phyloP scores from a whole-genome alignment of 192 early-diverging fungal species.

The Pilobolus umbonatus region DNA sequence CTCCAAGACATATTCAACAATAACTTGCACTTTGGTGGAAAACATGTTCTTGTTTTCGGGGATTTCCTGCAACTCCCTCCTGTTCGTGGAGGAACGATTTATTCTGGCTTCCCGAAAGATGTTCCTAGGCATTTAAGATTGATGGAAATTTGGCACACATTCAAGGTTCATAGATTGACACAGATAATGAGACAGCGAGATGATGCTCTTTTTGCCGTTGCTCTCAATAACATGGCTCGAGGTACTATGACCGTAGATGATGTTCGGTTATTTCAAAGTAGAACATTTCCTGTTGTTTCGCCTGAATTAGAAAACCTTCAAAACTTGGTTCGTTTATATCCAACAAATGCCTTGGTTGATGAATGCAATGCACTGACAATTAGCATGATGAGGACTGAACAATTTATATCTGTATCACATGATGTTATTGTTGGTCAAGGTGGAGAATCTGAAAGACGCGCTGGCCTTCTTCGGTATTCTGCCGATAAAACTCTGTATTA shows the following conservation, averaged over 20 bases:
- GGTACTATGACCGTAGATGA: not conserved
- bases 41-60: not conserved
- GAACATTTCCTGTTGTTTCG: not conserved
- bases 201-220: not conserved
- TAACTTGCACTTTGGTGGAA: not conserved
- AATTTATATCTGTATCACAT: too few relatives aligned
- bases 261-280: not conserved
- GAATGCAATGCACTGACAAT: too few relatives aligned
- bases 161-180: constrained; percentile 4
- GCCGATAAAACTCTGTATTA: too few relatives aligned
- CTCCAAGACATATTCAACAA: not conserved
- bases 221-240: constrained; percentile 2
- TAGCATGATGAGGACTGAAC: too few relatives aligned
- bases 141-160: not conserved
- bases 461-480: too few relatives aligned
- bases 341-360: too few relatives aligned
- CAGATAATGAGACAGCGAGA: constrained; percentile 7
- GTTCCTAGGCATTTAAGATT: not conserved
- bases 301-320: not conserved
- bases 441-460: too few relatives aligned
- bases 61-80: constrained; percentile 6
- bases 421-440: too few relatives aligned
- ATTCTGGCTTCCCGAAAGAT: not conserved
- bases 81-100: too few relatives aligned
- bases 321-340: too few relatives aligned